Evolutionary conservation across 202 grass and related monocot genomes (phyloP).

Genomic region (Carex sylvatica): DNA sequence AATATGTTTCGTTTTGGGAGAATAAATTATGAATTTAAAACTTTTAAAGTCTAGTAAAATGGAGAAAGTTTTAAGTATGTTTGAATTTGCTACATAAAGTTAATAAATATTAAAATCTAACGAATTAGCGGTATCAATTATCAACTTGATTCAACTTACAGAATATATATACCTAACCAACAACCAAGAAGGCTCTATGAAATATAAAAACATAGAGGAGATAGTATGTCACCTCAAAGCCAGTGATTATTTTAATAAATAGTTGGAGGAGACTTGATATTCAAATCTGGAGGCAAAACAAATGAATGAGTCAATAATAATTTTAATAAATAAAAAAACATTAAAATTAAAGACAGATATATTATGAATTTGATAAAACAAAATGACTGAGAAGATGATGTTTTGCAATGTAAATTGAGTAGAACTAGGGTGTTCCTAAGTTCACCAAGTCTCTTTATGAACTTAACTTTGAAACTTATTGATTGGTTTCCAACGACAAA

Average conservation of each 20-base stretch:
- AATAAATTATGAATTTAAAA: too few species aligned
- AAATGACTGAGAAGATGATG: neutral
- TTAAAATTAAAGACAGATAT: neutral
- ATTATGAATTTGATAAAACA: neutral
- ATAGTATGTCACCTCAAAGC: conserved; percentile 63
- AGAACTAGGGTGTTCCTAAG: too few species aligned
- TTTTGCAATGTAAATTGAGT: too few species aligned
- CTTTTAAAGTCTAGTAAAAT: too few species aligned
- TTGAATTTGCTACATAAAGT: too few species aligned
- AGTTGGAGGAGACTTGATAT: conserved; percentile 78
- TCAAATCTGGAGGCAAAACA: conserved; percentile 59
- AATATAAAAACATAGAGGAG: neutral
- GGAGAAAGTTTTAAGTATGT: too few species aligned
- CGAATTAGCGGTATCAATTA: too few species aligned
- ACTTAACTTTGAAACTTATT: too few species aligned
- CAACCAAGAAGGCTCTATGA: neutral
- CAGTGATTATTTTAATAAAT: conserved; percentile 80
- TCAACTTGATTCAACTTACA: neutral
- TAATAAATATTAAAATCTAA: too few species aligned
- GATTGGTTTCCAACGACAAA: too few species aligned
- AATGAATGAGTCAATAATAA: neutral
- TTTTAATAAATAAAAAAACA: neutral
- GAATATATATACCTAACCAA: neutral
- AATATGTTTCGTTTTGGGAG: too few species aligned
- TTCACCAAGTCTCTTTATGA: too few species aligned